Percentiles rank a stretch among this genome's conserved stretches.
These are phyloP conservation scores for Calcarisporium arbuscula DNA, from an alignment of 2,329 filamentous ascomycete genomes.

Conservation along the genomic window DNA sequence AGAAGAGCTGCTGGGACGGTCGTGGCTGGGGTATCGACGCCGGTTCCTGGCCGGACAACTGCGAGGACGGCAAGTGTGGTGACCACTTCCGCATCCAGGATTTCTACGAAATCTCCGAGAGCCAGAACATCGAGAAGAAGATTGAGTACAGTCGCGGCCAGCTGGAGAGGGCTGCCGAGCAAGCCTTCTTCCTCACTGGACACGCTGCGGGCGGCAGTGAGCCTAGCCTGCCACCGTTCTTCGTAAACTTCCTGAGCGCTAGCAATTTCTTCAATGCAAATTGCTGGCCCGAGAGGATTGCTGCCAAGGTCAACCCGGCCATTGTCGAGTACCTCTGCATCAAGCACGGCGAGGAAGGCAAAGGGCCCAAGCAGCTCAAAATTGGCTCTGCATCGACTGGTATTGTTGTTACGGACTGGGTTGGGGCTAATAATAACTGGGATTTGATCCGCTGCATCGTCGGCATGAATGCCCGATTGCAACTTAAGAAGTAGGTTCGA, in stretches of 20 bases:
- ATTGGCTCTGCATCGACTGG: constrained; percentile 73
- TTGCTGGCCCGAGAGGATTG: constrained; percentile 92
- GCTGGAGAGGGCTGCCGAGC: constrained; percentile 62
- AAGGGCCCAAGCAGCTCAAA: constrained; percentile 41
- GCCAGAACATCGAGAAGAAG: constrained; percentile 72
- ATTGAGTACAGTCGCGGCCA: constrained; percentile 67
- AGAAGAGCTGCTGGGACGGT: constrained; percentile 40
- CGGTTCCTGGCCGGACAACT: constrained; percentile 79
- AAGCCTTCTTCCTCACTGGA: constrained; percentile 37
- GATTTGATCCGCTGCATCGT: constrained; percentile 82
- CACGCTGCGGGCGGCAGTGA: constrained; percentile 19
- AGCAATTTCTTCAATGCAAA: constrained; percentile 90
- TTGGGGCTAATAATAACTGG: constrained; percentile 82
- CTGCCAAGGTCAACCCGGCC: constrained; percentile 78
- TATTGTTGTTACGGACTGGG: constrained; percentile 89
- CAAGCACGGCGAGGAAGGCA: constrained; percentile 46
- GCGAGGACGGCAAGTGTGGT: constrained; percentile 62
- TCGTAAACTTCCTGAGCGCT: constrained; percentile 83
- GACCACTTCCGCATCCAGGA: constrained; percentile 84
- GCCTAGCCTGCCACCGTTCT: constrained; percentile 54
- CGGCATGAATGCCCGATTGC: constrained; percentile 75
- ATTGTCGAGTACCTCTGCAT: constrained; percentile 57
- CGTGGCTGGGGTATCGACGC: constrained; percentile 55
- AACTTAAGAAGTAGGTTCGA: constrained; percentile 34
- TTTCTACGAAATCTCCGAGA: constrained; percentile 82